Base-by-base conservation (phyloP, 2,329 filamentous ascomycete genomes). In the Ascochyta clinopodiicola region DNA sequence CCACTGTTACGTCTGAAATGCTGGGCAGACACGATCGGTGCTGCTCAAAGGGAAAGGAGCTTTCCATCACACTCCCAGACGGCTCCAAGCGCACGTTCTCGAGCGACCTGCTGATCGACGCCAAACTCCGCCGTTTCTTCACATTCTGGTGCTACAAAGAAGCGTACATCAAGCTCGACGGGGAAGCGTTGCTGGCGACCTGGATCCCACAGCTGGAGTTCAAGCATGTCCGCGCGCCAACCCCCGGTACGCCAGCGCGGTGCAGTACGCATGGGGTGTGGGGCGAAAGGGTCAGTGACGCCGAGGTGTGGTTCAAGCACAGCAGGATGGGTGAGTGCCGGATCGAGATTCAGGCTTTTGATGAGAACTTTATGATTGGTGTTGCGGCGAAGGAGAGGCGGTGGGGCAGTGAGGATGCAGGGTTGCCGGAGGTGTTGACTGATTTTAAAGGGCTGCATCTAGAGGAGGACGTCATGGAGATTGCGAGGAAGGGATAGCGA, bases 131-230 rank as follows among this genome's bases (percentile, higher is more conserved):
- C 5, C 81, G 84, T 48, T 94, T 94, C 70, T 94, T 92, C 71
- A 84, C 88, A 1, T 84, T 89, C 56, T 94, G 90, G 88, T 91
- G 88, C 72, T 82, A 91, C 72, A 87, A 91, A 64, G 90, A 94
- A 77, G 87, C 89, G 0, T 93, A 91, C 71, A 87, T 93, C 74
- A 94, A 93, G 82, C 86, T 94, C 78, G 90, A 89, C 27, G 90
- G 90, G 24, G 89, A 93, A 66, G 90, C 89, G 0, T 79, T 94
- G 54, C 79, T 92, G 8, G 90, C 90, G 0, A 79, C 80, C 4
- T 94, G 90, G 90, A 79, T 94, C 44, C 79, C 78, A 45, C 84
- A 89, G 44, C 77, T 93, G 8, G 88, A 92, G 66, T 91, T 94
- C 69, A 78, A 81, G 54, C 77, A 81, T 44, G 88, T 91, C 47